Conservation (phyloP, 2,329 filamentous ascomycete species). For the Alternaria gansuensis region DNA sequence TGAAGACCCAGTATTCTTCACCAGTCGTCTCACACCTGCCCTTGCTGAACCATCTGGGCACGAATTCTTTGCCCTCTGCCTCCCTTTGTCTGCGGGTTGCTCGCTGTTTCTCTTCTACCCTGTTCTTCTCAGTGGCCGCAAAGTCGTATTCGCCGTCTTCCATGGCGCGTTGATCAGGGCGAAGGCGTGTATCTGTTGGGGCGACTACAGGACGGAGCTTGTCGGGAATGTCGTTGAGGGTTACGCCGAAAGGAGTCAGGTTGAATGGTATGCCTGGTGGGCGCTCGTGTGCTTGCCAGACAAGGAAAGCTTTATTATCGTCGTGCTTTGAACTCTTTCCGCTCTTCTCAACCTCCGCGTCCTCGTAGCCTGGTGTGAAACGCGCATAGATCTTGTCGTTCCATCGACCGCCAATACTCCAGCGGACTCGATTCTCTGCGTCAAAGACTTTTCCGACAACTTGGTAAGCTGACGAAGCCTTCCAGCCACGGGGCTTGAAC, state of each 20-base stretch:
- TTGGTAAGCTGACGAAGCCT: conserved; percentile 88
- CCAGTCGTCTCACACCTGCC: conserved; percentile 79
- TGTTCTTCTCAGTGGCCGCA: conserved; percentile 91
- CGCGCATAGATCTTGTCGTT: conserved; percentile 97
- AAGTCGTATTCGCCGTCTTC: conserved; percentile 97
- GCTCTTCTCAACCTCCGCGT: conserved; percentile 64
- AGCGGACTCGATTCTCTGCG: conserved; percentile 77
- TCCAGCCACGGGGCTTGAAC: conserved; percentile 97
- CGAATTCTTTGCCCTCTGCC: conserved; percentile 79
- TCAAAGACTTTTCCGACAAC: conserved; percentile 87
- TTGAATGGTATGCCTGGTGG: conserved; percentile 93
- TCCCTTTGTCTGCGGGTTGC: conserved; percentile 77
- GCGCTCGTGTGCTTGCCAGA: conserved; percentile 88
- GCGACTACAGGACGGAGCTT: conserved; percentile 78
- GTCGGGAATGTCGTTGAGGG: conserved; percentile 92
- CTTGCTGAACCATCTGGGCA: conserved; percentile 85
- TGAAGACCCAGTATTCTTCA: conserved; percentile 90
- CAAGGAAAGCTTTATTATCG: conserved; percentile 80
- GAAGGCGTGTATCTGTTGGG: conserved; percentile 90
- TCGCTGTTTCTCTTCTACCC: conserved; percentile 91
- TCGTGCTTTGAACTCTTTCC: conserved; percentile 60
- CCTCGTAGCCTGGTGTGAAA: conserved; percentile 89
- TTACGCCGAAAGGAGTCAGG: conserved; percentile 93
- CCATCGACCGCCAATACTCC: conserved; percentile 93
- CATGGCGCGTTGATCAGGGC: conserved; percentile 97